Percentiles rank a stretch among this genome's conserved stretches.
Conservation (phyloP, 2,329 filamentous ascomycete genomes). For the Parastagonospora nodorum region DNA sequence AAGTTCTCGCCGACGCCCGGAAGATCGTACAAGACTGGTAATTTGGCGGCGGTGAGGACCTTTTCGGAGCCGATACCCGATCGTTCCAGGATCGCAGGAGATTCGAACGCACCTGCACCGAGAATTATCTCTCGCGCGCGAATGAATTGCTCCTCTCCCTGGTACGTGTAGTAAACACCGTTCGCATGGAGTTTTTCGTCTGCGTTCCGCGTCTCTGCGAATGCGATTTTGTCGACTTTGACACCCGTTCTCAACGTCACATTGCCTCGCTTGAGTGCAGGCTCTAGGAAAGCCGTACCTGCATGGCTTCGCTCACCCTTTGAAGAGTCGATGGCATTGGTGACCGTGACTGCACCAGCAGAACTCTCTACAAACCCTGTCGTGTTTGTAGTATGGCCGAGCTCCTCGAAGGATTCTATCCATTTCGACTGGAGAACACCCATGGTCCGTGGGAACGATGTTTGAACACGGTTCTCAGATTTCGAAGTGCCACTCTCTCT, state of each 20-base stretch:
- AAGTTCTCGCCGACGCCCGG: constrained; percentile 67
- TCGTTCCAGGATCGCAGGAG: constrained; percentile 59
- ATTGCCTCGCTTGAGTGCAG: constrained; percentile 21
- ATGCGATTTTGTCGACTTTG: constrained; percentile 19
- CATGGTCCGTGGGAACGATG: constrained; percentile 14
- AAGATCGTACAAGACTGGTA: constrained; percentile 59
- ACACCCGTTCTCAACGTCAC: constrained; percentile 16
- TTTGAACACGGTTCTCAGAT: constrained; percentile 12
- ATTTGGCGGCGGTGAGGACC: constrained; percentile 55
- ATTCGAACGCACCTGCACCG: constrained; percentile 55
- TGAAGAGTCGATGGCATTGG: constrained; percentile 20
- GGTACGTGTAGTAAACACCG: constrained; percentile 15
- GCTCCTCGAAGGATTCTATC: constrained; percentile 19
- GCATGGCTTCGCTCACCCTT: constrained; percentile 27
- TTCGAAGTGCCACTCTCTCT: neutral
- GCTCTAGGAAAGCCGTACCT: constrained; percentile 21
- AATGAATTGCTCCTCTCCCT: constrained; percentile 9
- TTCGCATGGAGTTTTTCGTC: constrained; percentile 16
- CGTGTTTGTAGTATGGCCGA: constrained; percentile 11
- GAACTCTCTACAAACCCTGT: constrained; percentile 16
- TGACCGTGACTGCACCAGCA: constrained; percentile 17
- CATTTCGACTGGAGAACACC: constrained; percentile 20
- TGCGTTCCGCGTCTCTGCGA: constrained; percentile 6
- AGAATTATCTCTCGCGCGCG: constrained; percentile 24
- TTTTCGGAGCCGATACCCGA: constrained; percentile 62